Conservation (phyloP, 75 land plant species). For the Selaginella tamariscina region DNA sequence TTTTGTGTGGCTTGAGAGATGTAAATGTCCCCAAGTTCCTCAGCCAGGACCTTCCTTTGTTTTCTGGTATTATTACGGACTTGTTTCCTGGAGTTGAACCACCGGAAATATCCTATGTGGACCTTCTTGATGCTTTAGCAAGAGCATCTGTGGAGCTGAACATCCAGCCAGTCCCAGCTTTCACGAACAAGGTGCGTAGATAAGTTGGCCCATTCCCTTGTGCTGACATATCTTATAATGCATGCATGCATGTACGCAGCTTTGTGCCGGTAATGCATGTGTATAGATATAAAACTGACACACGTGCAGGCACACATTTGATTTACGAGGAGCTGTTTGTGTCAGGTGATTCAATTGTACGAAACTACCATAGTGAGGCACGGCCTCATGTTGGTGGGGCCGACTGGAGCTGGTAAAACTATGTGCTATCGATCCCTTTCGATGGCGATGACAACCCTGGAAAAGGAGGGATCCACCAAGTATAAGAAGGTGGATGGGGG, state of each 20-base stretch:
- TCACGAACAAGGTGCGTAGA: conserved; percentile 22
- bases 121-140: conserved; percentile 25
- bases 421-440: conserved; percentile 29
- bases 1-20: conserved; percentile 27
- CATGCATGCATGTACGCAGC: too few species aligned
- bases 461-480: conserved; percentile 22
- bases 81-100: conserved; percentile 35
- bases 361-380: conserved; percentile 35
- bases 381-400: conserved; percentile 36
- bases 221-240: neutral
- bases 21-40: conserved; percentile 34
- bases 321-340: too few species aligned
- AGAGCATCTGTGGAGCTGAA: conserved; percentile 17
- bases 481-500: conserved; percentile 22
- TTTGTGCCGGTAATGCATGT: too few species aligned
- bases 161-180: conserved; percentile 24
- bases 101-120: conserved; percentile 29
- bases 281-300: too few species aligned
- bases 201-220: conserved; percentile 3
- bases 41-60: conserved; percentile 30
- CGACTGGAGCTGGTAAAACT: conserved; percentile 36
- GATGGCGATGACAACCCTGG: conserved; percentile 28
- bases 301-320: too few species aligned
- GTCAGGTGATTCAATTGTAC: conserved; percentile 32
- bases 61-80: conserved; percentile 36